These are phyloP conservation scores for Alternaria solani DNA, from an alignment of 2,329 filamentous ascomycete species.

Conservation along the genomic window DNA sequence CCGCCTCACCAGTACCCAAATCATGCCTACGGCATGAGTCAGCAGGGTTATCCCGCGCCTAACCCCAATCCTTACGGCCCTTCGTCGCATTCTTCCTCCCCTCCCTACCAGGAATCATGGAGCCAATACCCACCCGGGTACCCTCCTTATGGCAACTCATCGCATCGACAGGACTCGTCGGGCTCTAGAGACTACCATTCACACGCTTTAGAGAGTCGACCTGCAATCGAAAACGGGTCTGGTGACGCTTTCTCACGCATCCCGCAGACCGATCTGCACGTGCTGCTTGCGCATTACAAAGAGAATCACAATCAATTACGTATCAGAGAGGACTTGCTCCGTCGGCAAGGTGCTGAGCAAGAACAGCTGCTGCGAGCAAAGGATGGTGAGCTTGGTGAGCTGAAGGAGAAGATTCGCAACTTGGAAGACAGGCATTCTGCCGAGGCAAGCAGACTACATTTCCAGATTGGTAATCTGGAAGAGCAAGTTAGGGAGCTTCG, in stretches of 20 bases:
- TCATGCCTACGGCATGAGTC: conserved; percentile 46
- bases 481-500: conserved; percentile 62
- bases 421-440: conserved; percentile 60
- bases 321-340: conserved; percentile 59
- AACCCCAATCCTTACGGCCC: conserved; percentile 44
- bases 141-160: conserved; percentile 46
- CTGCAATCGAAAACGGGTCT: conserved; percentile 48
- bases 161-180: conserved; percentile 49
- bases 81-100: conserved; percentile 47
- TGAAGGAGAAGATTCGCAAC: conserved; percentile 60
- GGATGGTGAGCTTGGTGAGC: conserved; percentile 60
- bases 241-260: conserved; percentile 51
- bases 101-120: conserved; percentile 49
- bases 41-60: conserved; percentile 39
- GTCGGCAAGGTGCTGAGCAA: conserved; percentile 59
- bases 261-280: conserved; percentile 48
- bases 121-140: conserved; percentile 47
- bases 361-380: conserved; percentile 61
- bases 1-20: conserved; percentile 48
- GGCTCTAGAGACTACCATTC: conserved; percentile 46
- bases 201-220: conserved; percentile 41
- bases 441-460: conserved; percentile 60
- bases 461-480: conserved; percentile 61
- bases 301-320: conserved; percentile 60
- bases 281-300: conserved; percentile 56